These are phyloP conservation scores for Plasmopara muralis DNA, from an alignment of 352 stramenopile species.

Conservation along the genomic window DNA sequence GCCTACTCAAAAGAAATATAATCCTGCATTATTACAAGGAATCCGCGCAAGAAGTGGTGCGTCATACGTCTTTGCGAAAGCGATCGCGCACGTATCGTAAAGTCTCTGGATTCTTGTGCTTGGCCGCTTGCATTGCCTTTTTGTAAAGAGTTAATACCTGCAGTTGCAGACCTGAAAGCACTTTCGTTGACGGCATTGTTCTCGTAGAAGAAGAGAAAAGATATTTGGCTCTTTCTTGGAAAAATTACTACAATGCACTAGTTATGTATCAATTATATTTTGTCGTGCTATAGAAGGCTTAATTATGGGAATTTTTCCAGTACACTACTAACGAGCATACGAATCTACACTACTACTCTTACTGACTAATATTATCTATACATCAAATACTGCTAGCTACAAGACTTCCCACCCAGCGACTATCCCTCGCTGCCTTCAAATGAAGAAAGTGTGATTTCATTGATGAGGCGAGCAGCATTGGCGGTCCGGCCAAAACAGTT, in stretches of 20 bases:
- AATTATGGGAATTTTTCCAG: too few species aligned
- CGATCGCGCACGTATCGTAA: slow-evolving; percentile 60
- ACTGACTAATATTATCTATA: too few species aligned
- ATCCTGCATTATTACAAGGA: not conserved
- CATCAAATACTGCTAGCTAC: too few species aligned
- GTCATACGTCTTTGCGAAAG: slow-evolving; percentile 64
- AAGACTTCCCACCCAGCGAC: too few species aligned
- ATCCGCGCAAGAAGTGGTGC: not conserved
- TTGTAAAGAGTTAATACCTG: slow-evolving; percentile 74
- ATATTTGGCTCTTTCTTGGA: not conserved
- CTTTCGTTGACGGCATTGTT: slow-evolving; percentile 4
- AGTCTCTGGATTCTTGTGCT: slow-evolving; percentile 45
- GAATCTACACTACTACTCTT: too few species aligned
- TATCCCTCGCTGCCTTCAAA: too few species aligned
- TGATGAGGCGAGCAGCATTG: too few species aligned
- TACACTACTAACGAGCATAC: too few species aligned
- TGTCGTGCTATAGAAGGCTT: too few species aligned
- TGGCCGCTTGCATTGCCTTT: slow-evolving; percentile 46
- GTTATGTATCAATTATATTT: not conserved
- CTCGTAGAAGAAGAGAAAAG: not conserved
- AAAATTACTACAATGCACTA: not conserved
- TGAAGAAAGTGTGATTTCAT: too few species aligned
- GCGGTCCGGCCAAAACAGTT: too few species aligned
- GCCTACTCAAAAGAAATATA: slow-evolving; percentile 22
- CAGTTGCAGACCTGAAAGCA: slow-evolving; percentile 71